Conservation (phyloP, 345 rosid species). For the Populus ilicifolia region DNA sequence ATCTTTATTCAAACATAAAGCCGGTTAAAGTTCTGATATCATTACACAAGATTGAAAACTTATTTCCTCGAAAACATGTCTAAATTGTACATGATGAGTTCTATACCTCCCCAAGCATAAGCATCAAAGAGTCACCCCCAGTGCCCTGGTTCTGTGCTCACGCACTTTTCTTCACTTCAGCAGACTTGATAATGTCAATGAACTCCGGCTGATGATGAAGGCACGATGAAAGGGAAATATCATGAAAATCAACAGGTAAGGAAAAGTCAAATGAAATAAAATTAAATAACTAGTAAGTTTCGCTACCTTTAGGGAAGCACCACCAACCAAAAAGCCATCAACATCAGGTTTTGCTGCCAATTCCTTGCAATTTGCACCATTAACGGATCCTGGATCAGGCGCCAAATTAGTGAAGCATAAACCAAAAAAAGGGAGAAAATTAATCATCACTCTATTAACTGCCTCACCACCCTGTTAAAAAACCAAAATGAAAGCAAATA, state of each 20-base stretch:
- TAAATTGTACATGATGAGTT: background rate
- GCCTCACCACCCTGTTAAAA: background rate
- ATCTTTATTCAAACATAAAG: conserved; percentile 1
- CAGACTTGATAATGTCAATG: conserved; percentile 55
- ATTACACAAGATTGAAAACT: conserved; percentile 1
- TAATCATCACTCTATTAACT: background rate
- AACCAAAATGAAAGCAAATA: background rate
- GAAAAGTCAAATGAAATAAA: background rate
- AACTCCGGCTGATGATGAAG: conserved; percentile 43
- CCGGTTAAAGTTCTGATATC: background rate
- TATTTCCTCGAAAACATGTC: conserved; percentile 22
- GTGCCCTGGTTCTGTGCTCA: conserved; percentile 7
- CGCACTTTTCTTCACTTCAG: conserved; percentile 45
- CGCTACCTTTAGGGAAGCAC: conserved; percentile 77
- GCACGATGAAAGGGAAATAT: background rate
- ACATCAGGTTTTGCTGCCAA: conserved; percentile 68
- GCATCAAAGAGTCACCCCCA: background rate
- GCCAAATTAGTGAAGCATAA: background rate
- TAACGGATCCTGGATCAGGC: conserved; percentile 60
- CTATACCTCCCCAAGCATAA: background rate
- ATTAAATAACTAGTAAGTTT: background rate
- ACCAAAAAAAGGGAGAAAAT: background rate
- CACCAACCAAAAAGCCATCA: conserved; percentile 91
- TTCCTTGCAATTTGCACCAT: conserved; percentile 79
- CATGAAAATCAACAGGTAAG: background rate